A percentile compares a stretch with the other conserved stretches of the same genome.
Evolutionary conservation across 257 asterid species (phyloP).

Genomic region (Solanum gracilifrons): DNA sequence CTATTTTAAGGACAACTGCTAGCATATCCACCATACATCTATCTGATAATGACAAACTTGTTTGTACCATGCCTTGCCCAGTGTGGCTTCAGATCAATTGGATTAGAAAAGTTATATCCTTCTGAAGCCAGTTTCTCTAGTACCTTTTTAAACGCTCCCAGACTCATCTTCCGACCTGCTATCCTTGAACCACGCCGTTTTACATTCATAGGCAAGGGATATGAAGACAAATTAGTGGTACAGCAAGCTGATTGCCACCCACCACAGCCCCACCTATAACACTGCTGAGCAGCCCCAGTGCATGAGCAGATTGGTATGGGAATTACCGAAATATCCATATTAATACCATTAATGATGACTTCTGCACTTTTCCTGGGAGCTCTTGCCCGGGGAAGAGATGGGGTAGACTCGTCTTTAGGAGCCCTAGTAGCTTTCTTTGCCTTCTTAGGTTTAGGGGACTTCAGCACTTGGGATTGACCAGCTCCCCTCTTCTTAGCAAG

Average conservation of each 20-base stretch:
- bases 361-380: slow-evolving; percentile 73
- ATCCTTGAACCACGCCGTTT: slow-evolving; percentile 81
- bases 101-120: slow-evolving; percentile 56
- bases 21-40: slow-evolving; percentile 19
- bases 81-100: slow-evolving; percentile 70
- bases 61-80: slow-evolving; percentile 96
- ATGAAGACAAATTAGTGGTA: slow-evolving; percentile 53
- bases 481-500: slow-evolving; percentile 44
- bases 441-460: slow-evolving; percentile 46
- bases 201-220: slow-evolving; percentile 76
- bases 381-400: slow-evolving; percentile 39
- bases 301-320: slow-evolving; percentile 79
- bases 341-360: slow-evolving; percentile 54
- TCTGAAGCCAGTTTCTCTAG: slow-evolving; percentile 67
- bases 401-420: slow-evolving; percentile 28
- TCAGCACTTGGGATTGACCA: slow-evolving; percentile 20
- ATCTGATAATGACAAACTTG: slow-evolving; percentile 80
- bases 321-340: slow-evolving; percentile 64
- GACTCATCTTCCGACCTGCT: slow-evolving; percentile 89
- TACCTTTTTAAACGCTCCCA: slow-evolving; percentile 87
- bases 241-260: slow-evolving; percentile 98
- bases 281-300: slow-evolving; percentile 73
- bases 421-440: slow-evolving; percentile 41
- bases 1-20: slow-evolving; percentile 11
- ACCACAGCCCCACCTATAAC: slow-evolving; percentile 93